Percentiles rank a stretch among this genome's conserved stretches.
These are phyloP conservation scores for Kluyveromyces sp. DNA, from an alignment of 1,139 yeast species.

Conservation along the genomic window DNA sequence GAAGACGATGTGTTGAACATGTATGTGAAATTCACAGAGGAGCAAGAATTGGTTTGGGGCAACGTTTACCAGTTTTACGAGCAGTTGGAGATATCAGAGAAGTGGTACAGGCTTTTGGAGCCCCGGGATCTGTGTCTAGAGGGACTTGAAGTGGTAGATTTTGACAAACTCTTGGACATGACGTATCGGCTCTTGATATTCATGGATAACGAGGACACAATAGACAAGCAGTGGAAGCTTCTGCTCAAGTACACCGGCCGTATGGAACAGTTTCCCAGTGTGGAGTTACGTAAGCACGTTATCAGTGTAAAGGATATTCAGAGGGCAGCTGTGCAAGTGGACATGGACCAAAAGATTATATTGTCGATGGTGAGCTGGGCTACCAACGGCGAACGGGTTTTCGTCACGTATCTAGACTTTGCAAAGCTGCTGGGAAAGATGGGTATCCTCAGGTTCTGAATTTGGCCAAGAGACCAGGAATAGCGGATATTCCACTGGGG, in stretches of 20 bases:
- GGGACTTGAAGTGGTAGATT: slow-evolving; percentile 38
- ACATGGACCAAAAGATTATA: slow-evolving; percentile 30
- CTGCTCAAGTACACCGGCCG: slow-evolving; percentile 28
- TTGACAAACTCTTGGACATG: slow-evolving; percentile 37
- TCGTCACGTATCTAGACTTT: slow-evolving; percentile 37
- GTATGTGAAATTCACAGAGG: slow-evolving; percentile 36
- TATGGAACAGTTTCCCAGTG: slow-evolving; percentile 17
- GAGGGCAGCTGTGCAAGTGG: slow-evolving; percentile 30
- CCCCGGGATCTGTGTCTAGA: slow-evolving; percentile 29
- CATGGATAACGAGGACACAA: slow-evolving; percentile 31
- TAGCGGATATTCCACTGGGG: neutral
- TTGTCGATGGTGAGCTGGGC: slow-evolving; percentile 41
- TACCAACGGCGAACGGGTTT: slow-evolving; percentile 33
- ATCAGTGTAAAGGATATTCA: slow-evolving; percentile 35
- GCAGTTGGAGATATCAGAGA: slow-evolving; percentile 31
- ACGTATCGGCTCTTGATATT: slow-evolving; percentile 38
- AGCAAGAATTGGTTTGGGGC: slow-evolving; percentile 30
- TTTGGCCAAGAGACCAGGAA: neutral
- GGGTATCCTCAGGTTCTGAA: slow-evolving; percentile 30
- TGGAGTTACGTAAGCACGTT: slow-evolving; percentile 20
- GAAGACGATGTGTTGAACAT: slow-evolving; percentile 38
- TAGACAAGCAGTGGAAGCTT: slow-evolving; percentile 38
- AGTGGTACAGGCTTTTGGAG: slow-evolving; percentile 20
- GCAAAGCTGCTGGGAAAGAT: slow-evolving; percentile 41
- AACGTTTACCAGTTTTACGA: slow-evolving; percentile 29